Conservation (phyloP, 2,329 filamentous ascomycete species). For the Cordyceps cicadae region DNA sequence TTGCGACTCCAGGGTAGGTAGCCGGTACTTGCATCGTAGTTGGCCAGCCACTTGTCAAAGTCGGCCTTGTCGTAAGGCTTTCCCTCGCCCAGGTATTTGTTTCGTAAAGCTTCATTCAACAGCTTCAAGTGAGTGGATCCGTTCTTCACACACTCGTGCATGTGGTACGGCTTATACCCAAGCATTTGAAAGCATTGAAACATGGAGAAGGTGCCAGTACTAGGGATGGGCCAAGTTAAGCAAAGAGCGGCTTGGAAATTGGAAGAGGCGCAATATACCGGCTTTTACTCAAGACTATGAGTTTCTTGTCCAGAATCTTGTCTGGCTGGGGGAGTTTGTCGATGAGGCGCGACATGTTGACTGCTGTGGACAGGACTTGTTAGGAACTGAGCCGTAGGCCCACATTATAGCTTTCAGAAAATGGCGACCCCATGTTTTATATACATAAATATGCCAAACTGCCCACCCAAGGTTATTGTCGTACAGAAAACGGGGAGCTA, state of each 20-base stretch:
- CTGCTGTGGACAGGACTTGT: not conserved
- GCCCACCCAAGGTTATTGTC: not conserved
- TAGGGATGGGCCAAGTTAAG: conserved; percentile 11
- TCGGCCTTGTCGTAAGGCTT: conserved; percentile 27
- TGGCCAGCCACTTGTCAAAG: conserved; percentile 33
- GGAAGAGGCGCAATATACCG: conserved; percentile 20
- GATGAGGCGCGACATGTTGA: conserved; percentile 27
- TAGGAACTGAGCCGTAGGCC: not conserved
- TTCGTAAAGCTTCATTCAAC: conserved; percentile 23
- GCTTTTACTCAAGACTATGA: conserved; percentile 30
- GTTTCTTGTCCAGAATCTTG: conserved; percentile 24
- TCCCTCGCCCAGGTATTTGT: conserved; percentile 21
- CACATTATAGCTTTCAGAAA: not conserved
- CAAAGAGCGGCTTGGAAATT: not conserved
- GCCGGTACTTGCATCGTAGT: conserved; percentile 25
- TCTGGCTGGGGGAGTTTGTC: conserved; percentile 26
- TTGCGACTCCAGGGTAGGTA: not conserved
- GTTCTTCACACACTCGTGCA: conserved; percentile 22
- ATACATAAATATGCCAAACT: not conserved
- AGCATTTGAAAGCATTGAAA: conserved; percentile 26
- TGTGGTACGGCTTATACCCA: conserved; percentile 30
- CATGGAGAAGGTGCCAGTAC: conserved; percentile 28
- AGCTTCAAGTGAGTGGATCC: conserved; percentile 19
- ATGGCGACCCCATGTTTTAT: not conserved
- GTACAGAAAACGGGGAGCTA: not conserved